A percentile compares a stretch with the other conserved stretches of the same genome.
These are phyloP conservation scores for Neurospora sp. DNA, from an alignment of 495 filamentous ascomycete species.

Conservation along the genomic window DNA sequence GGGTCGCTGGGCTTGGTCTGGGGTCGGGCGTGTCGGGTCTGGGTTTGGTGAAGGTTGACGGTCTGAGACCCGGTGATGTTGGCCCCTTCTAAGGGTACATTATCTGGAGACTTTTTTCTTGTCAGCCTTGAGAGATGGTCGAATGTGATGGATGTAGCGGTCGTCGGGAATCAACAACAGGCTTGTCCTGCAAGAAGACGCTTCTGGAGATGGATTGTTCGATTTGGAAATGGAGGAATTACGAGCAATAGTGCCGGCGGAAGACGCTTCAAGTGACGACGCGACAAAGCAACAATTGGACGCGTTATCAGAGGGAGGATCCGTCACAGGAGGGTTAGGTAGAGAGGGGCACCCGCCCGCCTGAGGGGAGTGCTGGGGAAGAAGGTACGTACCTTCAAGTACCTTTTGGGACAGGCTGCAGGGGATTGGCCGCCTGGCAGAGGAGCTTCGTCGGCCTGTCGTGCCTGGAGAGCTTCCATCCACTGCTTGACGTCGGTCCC, in stretches of 20 bases:
- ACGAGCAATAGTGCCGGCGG: neutral
- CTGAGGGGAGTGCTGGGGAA: constrained; percentile 5
- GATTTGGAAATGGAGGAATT: neutral
- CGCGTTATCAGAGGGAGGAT: neutral
- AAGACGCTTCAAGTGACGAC: neutral
- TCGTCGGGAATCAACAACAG: neutral
- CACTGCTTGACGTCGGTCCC: neutral
- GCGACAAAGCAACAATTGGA: neutral
- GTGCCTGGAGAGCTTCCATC: constrained; percentile 26
- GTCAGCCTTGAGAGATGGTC: neutral
- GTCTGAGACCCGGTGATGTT: neutral
- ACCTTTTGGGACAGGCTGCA: constrained; percentile 3
- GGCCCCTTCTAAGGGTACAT: neutral
- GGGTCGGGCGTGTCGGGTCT: neutral
- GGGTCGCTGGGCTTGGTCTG: neutral
- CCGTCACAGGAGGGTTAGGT: neutral
- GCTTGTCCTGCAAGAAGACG: neutral
- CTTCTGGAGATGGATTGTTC: neutral
- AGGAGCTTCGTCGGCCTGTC: constrained; percentile 20
- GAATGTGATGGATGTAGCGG: neutral
- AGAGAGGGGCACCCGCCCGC: neutral
- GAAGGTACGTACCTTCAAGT: constrained; percentile 11
- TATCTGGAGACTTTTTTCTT: neutral
- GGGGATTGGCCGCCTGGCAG: constrained; percentile 12
- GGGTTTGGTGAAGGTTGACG: neutral